These are phyloP conservation scores for Cystofilobasidium capitatum DNA, from an alignment of 768 basidiomycete genomes.

Conservation along the genomic window DNA sequence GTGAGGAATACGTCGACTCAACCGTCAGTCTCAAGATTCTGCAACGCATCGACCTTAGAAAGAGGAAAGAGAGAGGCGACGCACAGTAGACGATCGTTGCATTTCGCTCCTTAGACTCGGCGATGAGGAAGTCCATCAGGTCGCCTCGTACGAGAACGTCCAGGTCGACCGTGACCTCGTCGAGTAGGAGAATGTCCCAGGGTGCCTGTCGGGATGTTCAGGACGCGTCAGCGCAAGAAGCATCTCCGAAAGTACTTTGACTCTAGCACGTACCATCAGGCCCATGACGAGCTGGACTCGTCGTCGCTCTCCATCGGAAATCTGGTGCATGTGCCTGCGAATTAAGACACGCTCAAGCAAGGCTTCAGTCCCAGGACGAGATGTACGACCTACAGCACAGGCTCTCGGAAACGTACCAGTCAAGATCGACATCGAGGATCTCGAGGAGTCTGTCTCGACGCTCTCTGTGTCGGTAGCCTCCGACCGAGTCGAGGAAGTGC, in stretches of 20 bases:
- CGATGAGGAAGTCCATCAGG: constrained; percentile 74
- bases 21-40: no score
- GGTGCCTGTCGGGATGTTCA: constrained; percentile 39
- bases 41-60: no score
- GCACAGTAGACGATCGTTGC: constrained; percentile 73
- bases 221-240: background rate
- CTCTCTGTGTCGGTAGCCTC: constrained; percentile 86
- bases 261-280: constrained; percentile 52
- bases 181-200: constrained; percentile 65
- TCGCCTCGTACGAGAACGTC: constrained; percentile 91
- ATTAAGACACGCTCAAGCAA: background rate
- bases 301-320: constrained; percentile 92
- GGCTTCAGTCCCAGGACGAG: background rate
- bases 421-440: constrained; percentile 86
- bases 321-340: constrained; percentile 75
- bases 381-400: background rate
- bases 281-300: constrained; percentile 91
- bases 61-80: background rate
- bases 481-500: constrained; percentile 92
- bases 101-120: constrained; percentile 65
- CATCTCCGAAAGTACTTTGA: background rate
- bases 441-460: constrained; percentile 75
- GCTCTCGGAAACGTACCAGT: constrained; percentile 45
- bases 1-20: constrained; percentile 6
- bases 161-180: constrained; percentile 86